Percentiles rank a stretch among this genome's conserved stretches.
These are phyloP conservation scores for Annulohypoxylon nitens DNA, from an alignment of 495 filamentous ascomycete genomes.

Conservation along the genomic window DNA sequence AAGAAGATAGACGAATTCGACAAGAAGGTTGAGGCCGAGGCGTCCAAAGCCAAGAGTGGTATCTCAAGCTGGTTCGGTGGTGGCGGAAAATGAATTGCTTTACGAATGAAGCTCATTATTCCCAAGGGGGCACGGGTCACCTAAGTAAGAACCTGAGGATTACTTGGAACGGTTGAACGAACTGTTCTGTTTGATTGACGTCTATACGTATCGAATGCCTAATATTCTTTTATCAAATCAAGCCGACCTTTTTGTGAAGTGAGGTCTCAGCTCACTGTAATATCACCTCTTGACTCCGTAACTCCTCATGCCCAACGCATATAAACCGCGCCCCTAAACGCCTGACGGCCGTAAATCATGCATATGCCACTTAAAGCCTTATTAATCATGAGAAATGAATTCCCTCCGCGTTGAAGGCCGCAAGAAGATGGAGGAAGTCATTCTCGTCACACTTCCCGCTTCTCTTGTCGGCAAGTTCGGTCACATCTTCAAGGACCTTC, in stretches of 20 bases:
- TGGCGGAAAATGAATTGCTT: slow-evolving; percentile 65
- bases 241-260: background rate
- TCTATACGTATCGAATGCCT: slow-evolving; percentile 27
- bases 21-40: slow-evolving; percentile 79
- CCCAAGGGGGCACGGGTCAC: slow-evolving; percentile 6
- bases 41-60: slow-evolving; percentile 81
- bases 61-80: slow-evolving; percentile 83
- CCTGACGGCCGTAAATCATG: slow-evolving; percentile 31
- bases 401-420: slow-evolving; percentile 83
- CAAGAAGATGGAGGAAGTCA: slow-evolving; percentile 77
- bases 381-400: slow-evolving; percentile 85
- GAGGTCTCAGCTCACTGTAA: background rate
- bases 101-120: background rate
- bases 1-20: slow-evolving; percentile 81
- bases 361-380: background rate
- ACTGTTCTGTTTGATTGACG: slow-evolving; percentile 34
- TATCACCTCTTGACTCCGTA: background rate
- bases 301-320: slow-evolving; percentile 36
- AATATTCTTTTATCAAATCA: slow-evolving; percentile 26
- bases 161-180: slow-evolving; percentile 10
- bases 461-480: slow-evolving; percentile 81
- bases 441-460: slow-evolving; percentile 89
- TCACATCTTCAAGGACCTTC: slow-evolving; percentile 81
- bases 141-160: background rate
- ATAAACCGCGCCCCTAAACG: slow-evolving; percentile 27